phyloP scores from a whole-genome alignment of 352 stramenopile genomes.

The Salisapilia sapeloensis region DNA sequence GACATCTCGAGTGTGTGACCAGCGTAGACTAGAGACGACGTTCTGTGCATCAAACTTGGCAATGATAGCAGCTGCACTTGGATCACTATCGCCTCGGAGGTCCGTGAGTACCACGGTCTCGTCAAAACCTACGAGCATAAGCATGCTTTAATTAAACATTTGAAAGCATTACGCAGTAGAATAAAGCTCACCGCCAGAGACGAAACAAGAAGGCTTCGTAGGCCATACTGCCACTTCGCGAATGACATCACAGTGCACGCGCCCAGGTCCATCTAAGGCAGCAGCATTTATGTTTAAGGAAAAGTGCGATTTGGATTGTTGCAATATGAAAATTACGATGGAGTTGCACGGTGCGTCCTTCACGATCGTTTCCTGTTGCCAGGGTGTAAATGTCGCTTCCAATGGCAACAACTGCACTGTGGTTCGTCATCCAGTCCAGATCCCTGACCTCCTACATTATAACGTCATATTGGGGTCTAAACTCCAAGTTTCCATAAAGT shows the following conservation, averaged over 20 bases:
- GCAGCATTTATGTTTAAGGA: slow-evolving; percentile 16
- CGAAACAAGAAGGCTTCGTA: slow-evolving; percentile 6
- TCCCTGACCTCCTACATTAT: slow-evolving; percentile 43
- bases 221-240: slow-evolving; percentile 39
- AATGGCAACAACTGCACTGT: slow-evolving; percentile 32
- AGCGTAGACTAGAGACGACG: slow-evolving; percentile 68
- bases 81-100: slow-evolving; percentile 18
- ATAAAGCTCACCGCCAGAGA: slow-evolving; percentile 19
- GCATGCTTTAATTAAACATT: not conserved
- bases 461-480: not conserved
- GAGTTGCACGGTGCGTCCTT: slow-evolving; percentile 12
- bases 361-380: slow-evolving; percentile 7
- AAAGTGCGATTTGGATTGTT: slow-evolving; percentile 1
- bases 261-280: no score
- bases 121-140: slow-evolving; percentile 40
- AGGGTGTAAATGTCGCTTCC: slow-evolving; percentile 42
- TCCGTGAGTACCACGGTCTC: slow-evolving; percentile 60
- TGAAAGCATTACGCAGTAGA: not conserved
- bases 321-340: not conserved
- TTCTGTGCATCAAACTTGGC: slow-evolving; percentile 54
- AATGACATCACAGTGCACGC: slow-evolving; percentile 52
- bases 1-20: slow-evolving; percentile 17
- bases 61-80: slow-evolving; percentile 13
- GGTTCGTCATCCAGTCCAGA: slow-evolving; percentile 35
- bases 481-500: not conserved